A percentile compares a stretch with the other conserved stretches of the same genome.
Conservation (phyloP, 1,139 yeast genomes). For the Entelexis sorbosivorans region DNA sequence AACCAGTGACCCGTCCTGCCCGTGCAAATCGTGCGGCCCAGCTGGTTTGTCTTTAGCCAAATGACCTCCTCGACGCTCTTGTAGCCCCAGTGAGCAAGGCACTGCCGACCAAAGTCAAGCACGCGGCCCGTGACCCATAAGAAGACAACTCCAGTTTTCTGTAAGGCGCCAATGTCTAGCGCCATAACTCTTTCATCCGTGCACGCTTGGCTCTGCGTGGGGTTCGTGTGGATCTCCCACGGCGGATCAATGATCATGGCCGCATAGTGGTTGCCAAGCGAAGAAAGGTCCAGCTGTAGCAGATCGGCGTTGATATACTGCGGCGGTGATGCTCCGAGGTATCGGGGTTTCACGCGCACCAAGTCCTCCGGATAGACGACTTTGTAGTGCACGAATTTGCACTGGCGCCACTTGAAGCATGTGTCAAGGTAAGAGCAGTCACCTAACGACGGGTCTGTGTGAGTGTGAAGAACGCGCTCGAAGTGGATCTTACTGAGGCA, state of each 20-base stretch:
- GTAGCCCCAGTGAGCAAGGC: slow-evolving; percentile 76
- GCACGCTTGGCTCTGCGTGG: slow-evolving; percentile 16
- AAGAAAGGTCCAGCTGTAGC: slow-evolving; percentile 51
- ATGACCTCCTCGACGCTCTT: slow-evolving; percentile 62
- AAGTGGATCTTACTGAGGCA: slow-evolving; percentile 28
- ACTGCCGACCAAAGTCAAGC: slow-evolving; percentile 72
- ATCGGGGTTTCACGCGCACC: neutral
- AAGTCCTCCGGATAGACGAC: slow-evolving; percentile 30
- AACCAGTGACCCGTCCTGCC: slow-evolving; percentile 97
- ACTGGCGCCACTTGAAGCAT: slow-evolving; percentile 71
- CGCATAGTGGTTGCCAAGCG: slow-evolving; percentile 65
- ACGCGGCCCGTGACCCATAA: slow-evolving; percentile 95
- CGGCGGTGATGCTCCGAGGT: slow-evolving; percentile 25
- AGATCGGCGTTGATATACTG: slow-evolving; percentile 89
- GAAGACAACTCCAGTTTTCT: slow-evolving; percentile 70
- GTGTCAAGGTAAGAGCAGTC: slow-evolving; percentile 92
- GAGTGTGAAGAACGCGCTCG: slow-evolving; percentile 28
- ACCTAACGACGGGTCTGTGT: slow-evolving; percentile 62
- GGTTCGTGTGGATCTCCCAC: slow-evolving; percentile 33
- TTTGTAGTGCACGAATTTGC: slow-evolving; percentile 73
- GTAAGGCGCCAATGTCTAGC: slow-evolving; percentile 56
- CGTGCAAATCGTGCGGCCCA: slow-evolving; percentile 79
- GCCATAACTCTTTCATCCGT: slow-evolving; percentile 43
- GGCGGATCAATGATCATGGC: slow-evolving; percentile 75
- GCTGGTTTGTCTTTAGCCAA: slow-evolving; percentile 85